phyloP scores from a whole-genome alignment of 257 asterid species.

The Salvia splendens region DNA sequence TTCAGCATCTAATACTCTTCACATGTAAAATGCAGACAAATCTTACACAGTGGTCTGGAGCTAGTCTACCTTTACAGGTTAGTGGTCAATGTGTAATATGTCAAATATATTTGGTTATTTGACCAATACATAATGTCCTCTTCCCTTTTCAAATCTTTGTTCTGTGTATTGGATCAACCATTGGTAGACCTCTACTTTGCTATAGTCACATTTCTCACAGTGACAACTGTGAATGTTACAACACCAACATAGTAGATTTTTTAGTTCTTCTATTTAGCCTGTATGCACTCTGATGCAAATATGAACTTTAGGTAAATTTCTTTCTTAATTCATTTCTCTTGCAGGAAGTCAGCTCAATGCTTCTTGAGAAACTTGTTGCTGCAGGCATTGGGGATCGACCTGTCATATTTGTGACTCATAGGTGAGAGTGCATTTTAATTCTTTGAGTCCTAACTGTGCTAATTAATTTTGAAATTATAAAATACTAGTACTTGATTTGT shows the following conservation, averaged over 20 bases:
- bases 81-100: slow-evolving; percentile 25
- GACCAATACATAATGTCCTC: slow-evolving; percentile 12
- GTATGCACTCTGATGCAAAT: slow-evolving; percentile 7
- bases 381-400: slow-evolving; percentile 99
- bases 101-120: not conserved
- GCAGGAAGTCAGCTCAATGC: slow-evolving; percentile 98
- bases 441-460: not conserved
- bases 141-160: slow-evolving; percentile 23
- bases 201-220: not conserved
- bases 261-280: slow-evolving; percentile 16
- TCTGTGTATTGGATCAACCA: slow-evolving; percentile 20
- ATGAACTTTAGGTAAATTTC: slow-evolving; percentile 19
- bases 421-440: slow-evolving; percentile 48
- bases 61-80: slow-evolving; percentile 99
- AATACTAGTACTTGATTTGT: not conserved
- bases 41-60: slow-evolving; percentile 99
- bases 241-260: slow-evolving; percentile 1
- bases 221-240: slow-evolving; percentile 12
- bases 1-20: slow-evolving; percentile 27
- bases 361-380: slow-evolving; percentile 78
- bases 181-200: slow-evolving; percentile 14
- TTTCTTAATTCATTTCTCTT: slow-evolving; percentile 26
- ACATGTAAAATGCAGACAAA: slow-evolving; percentile 67
- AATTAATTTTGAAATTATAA: not conserved
- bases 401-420: slow-evolving; percentile 88